Base-by-base conservation (phyloP, 768 basidiomycete species). In the Trametes villosa region DNA sequence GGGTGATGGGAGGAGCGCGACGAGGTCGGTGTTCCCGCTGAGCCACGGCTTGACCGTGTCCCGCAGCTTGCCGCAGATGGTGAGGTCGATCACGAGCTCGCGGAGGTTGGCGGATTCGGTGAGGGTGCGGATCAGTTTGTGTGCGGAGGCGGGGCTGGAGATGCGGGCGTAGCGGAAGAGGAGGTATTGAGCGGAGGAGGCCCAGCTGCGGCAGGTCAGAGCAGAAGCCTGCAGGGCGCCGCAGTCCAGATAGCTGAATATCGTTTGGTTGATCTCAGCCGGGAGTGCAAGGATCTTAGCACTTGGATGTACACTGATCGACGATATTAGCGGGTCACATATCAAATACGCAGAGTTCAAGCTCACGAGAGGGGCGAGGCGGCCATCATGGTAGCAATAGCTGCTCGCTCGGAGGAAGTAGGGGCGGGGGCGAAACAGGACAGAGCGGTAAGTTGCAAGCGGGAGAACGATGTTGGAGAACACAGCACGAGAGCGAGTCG, bases 211-310 rank as follows among this genome's bases (percentile, higher is more conserved):
- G 30, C 38, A 48, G 20, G 30, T n/a, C 29, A 49, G 47, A 2
- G 47, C 36, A 24, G 38, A 57, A 8, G 36, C 3, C 18, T 11
- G 38, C n/a, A 57, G 56, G 9, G 38, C 3, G 3, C 3, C 9
- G 20, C 29, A 18, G 11, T 57, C 56, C 26, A 57, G 47, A 24
- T 57, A 57, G 47, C 47, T 50, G 47, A 57, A 49, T 18, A 57
- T 33, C 11, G n/a, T 36, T 27, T 57, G 56, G 22, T 57, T n/a
- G 36, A 57, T 57, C 29, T 57, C 56, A 2, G 29, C n/a, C 8
- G 56, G 56, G n/a, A 57, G 38, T 3, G 27, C 12, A 29, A 22
- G 27, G 3, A 38, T 27, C 15, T 9, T 31, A 2, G 45, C 11
- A 13, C 7, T 9, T 3, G 6, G 44, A 18, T 46, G 24, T 33